Percentiles rank a stretch among this genome's conserved stretches.
phyloP scores from a whole-genome alignment of 352 stramenopile species.

The Phytophthora fragariaefolia region DNA sequence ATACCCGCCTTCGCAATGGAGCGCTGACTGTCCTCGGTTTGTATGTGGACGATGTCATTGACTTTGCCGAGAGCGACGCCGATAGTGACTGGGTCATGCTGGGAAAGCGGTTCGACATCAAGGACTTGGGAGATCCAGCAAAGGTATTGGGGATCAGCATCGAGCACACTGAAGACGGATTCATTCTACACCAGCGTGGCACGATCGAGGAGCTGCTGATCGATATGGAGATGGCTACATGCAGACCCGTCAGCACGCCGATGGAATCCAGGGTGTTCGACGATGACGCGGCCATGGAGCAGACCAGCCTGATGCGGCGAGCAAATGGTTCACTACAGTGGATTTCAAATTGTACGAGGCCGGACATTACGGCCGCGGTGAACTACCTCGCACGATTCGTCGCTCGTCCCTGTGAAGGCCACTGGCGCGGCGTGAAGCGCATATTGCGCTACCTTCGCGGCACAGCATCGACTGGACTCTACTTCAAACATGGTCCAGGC shows the following conservation, averaged over 20 bases:
- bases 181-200: constrained; percentile 4
- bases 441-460: background rate
- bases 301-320: background rate
- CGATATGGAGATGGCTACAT: background rate
- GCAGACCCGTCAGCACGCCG: background rate
- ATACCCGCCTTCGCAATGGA: background rate
- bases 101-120: constrained; percentile 7
- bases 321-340: background rate
- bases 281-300: background rate
- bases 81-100: constrained; percentile 6
- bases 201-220: constrained; percentile 1
- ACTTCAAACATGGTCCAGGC: background rate
- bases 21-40: constrained; percentile 6
- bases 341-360: background rate
- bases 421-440: background rate
- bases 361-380: constrained; percentile 5
- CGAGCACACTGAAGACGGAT: background rate
- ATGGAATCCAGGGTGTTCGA: background rate
- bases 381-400: background rate
- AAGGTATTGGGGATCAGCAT: constrained; percentile 13
- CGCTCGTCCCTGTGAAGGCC: background rate
- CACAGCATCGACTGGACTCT: background rate
- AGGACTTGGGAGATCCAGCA: background rate
- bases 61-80: constrained; percentile 1
- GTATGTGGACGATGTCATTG: constrained; percentile 13